Conservation (phyloP, 1,139 yeast genomes). For the Kurtzmaniella quercitrusa region DNA sequence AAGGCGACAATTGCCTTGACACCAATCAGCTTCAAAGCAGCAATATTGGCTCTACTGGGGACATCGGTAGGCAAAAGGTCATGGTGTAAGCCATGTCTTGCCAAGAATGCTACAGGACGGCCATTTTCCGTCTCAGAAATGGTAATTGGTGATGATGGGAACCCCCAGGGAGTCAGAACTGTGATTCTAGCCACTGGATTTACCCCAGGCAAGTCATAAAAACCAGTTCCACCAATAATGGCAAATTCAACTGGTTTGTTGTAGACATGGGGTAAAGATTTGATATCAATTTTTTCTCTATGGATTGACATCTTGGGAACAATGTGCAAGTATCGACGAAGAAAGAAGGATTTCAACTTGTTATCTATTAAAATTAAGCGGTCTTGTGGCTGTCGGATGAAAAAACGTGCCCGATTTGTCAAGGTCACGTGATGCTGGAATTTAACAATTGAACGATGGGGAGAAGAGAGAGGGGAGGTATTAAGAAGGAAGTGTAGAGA, state of each 20-base stretch:
- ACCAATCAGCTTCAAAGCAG: conserved; percentile 85
- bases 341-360: not conserved
- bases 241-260: conserved; percentile 62
- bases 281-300: conserved; percentile 25
- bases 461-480: not conserved
- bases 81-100: conserved; percentile 92
- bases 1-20: conserved; percentile 88
- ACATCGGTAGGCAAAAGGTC: conserved; percentile 88
- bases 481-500: not conserved
- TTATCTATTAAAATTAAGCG: not conserved
- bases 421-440: not conserved
- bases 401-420: not conserved
- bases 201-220: conserved; percentile 77
- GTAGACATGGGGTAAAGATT: conserved; percentile 36
- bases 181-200: conserved; percentile 82
- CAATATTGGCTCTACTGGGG: conserved; percentile 91
- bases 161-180: conserved; percentile 94
- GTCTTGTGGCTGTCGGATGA: not conserved
- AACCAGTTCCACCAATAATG: conserved; percentile 97
- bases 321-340: not conserved
- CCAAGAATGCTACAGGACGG: conserved; percentile 86
- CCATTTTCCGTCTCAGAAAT: conserved; percentile 72
- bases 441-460: too few relatives aligned
- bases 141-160: conserved; percentile 91
- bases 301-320: conserved; percentile 30